Conservation (phyloP, 2,329 filamentous ascomycete genomes). For the Alternaria rosae region DNA sequence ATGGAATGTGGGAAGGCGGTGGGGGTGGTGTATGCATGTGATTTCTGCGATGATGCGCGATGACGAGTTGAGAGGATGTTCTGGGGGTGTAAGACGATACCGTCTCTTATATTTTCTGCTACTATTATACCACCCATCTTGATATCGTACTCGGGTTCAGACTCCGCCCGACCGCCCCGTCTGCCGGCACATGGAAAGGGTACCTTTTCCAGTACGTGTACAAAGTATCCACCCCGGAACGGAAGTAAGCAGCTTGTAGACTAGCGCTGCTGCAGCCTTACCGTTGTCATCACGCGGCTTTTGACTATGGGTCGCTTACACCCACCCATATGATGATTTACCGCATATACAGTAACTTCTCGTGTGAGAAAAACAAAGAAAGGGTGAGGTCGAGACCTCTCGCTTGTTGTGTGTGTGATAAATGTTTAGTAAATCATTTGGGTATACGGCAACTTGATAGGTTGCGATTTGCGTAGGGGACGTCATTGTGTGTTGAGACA, state of each 20-base stretch:
- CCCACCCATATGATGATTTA: not conserved
- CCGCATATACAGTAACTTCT: not conserved
- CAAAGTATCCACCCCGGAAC: not conserved
- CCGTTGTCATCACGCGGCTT: constrained; percentile 4
- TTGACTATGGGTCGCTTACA: not conserved
- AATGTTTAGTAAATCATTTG: not conserved
- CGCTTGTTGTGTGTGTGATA: not conserved
- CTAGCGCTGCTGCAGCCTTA: constrained; percentile 10
- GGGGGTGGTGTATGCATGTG: not conserved
- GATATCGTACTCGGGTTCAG: not conserved
- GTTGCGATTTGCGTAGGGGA: not conserved
- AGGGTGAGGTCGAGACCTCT: not conserved
- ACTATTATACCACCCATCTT: not conserved
- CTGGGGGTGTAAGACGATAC: not conserved
- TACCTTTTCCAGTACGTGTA: not conserved
- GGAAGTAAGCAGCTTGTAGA: not conserved
- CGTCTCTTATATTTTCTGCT: no score
- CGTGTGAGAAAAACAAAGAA: not conserved
- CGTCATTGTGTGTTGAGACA: not conserved
- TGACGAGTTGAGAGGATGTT: not conserved
- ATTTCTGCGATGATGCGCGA: not conserved
- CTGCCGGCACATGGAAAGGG: not conserved
- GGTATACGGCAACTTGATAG: no score
- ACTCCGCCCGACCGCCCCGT: not conserved
- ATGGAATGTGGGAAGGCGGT: not conserved